phyloP scores from a whole-genome alignment of 2,329 filamentous ascomycete genomes.

The Pseudovirgaria hyperparasitica region DNA sequence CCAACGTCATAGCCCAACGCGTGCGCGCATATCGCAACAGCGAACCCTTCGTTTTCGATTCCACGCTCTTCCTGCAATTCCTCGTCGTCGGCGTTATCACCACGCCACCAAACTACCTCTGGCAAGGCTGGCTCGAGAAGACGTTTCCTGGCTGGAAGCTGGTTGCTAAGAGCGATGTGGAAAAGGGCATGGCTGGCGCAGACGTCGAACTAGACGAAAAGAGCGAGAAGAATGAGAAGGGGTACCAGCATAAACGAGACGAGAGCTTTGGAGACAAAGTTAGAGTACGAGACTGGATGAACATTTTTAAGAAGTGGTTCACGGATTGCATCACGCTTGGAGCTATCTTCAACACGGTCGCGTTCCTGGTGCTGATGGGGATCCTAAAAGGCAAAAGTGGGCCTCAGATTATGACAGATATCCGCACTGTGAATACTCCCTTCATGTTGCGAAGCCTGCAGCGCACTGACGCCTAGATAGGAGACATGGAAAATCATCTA shows the following conservation, averaged over 20 bases:
- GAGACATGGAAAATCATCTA: slow-evolving; percentile 22
- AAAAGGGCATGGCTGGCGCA: slow-evolving; percentile 8
- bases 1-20: slow-evolving; percentile 24
- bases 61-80: slow-evolving; percentile 24
- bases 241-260: no score
- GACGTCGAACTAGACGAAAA: slow-evolving; percentile 13
- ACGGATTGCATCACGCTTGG: slow-evolving; percentile 56
- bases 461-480: slow-evolving; percentile 8
- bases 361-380: slow-evolving; percentile 51
- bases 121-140: slow-evolving; percentile 70
- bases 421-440: slow-evolving; percentile 26
- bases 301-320: slow-evolving; percentile 53
- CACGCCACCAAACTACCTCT: slow-evolving; percentile 72
- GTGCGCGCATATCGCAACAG: slow-evolving; percentile 22
- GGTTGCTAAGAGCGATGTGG: slow-evolving; percentile 9
- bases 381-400: slow-evolving; percentile 28
- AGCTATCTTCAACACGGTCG: slow-evolving; percentile 49
- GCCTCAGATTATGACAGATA: slow-evolving; percentile 17
- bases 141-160: slow-evolving; percentile 50
- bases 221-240: slow-evolving; percentile 12
- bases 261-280: slow-evolving; percentile 20
- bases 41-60: slow-evolving; percentile 24
- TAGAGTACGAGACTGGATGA: slow-evolving; percentile 30
- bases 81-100: slow-evolving; percentile 54
- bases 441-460: slow-evolving; percentile 41